Evolutionary conservation across 129 eudicot species (phyloP), one percentile per base, ranked within the genome.

Genomic region (carrot (Daucus carota)): DNA sequence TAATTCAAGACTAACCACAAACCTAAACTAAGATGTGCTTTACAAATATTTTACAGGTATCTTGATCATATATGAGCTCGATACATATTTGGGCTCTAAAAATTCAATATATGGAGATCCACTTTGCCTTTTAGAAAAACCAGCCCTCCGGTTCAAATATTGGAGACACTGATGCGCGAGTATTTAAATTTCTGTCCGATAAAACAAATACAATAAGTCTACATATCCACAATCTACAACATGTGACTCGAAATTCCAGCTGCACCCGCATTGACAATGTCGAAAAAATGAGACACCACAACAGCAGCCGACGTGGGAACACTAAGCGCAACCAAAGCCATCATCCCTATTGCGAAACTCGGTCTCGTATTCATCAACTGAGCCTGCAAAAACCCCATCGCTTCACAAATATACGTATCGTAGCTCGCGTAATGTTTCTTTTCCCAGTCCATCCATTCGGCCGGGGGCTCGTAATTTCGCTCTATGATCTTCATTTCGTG

Each of bases 401-500:
- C 78, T 77, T 84, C 91, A 74, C 78, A 81, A 0, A 87, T 69
- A 57, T 75, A 72, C 0, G 81, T 29, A 34, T 87, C 85, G 15
- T 84, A 84, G 5, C 68, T 73, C 6, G 42, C 71, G 33, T 79
- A 84, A 38, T 46, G 80, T 8, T 47, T 75, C 75, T 79, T 87
- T 88, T 87, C 91, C 86, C 88, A 87, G 1, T 81, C 87, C 80
- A 78, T 80, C 90, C 90, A 83, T 29, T 81, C 47, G 31, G 80
- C 44, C 22, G 86, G 85, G 4, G 73, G 80, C 84, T 76, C 84
- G 7, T 81, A 32, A 14, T 79, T 73, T 38, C 70, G 72, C 78
- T 86, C 87, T 1, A 48, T 16, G 78, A 76, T 76, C 80, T 76
- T 81, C 83, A 76, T 81, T 69, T 86, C 90, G 4, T 84, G 85